Conservation (phyloP, 83 land plant genomes). For the Isoetes engelmannii region DNA sequence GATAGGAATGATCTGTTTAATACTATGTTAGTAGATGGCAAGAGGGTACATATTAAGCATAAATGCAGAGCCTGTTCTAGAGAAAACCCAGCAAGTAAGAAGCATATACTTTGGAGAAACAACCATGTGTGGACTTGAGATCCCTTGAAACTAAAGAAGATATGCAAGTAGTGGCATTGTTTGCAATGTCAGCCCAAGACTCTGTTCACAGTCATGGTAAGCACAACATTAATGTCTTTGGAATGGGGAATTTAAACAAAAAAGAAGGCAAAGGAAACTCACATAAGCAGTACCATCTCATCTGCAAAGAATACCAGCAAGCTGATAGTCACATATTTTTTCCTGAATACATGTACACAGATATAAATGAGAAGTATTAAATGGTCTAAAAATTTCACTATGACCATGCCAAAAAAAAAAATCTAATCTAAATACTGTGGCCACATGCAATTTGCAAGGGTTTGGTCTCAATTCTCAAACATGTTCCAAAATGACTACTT, state of each 20-base stretch:
- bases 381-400: too few relatives aligned
- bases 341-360: too few relatives aligned
- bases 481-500: neutral
- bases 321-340: too few relatives aligned
- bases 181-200: too few relatives aligned
- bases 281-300: slow-evolving; percentile 3
- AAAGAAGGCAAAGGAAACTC: neutral
- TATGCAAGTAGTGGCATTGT: too few relatives aligned
- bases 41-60: slow-evolving; percentile 74
- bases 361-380: neutral
- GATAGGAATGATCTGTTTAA: slow-evolving; percentile 42
- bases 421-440: too few relatives aligned
- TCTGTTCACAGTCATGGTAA: too few relatives aligned
- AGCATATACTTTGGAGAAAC: too few relatives aligned
- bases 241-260: neutral
- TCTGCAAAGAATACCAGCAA: slow-evolving; percentile 9
- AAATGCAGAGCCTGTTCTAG: slow-evolving; percentile 46
- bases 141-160: too few relatives aligned
- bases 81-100: slow-evolving; percentile 66
- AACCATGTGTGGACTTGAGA: too few relatives aligned
- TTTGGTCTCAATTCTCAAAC: neutral
- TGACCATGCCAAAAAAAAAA: too few relatives aligned
- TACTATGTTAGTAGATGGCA: slow-evolving; percentile 38
- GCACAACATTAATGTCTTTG: neutral
- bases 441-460: neutral